Conservation (phyloP, 2,329 filamentous ascomycete species). For the Beauveria scarabaeidicola region DNA sequence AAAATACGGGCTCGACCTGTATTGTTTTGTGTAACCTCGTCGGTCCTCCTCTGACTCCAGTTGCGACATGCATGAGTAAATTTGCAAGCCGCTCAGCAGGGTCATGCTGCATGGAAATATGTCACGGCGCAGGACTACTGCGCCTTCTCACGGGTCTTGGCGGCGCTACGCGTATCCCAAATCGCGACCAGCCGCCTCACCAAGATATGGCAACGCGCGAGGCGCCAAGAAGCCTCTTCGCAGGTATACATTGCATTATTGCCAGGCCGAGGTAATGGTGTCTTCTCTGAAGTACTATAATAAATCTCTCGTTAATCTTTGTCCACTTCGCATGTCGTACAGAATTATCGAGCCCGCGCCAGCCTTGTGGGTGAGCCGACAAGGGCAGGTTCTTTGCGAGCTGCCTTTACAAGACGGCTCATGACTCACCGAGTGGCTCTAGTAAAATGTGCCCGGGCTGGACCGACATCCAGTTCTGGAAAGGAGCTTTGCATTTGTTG, state of each 20-base stretch:
- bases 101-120: neutral
- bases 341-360: neutral
- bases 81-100: neutral
- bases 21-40: neutral
- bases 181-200: neutral
- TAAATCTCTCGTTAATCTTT: no score
- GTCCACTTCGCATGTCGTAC: neutral
- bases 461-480: neutral
- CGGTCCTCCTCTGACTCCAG: neutral
- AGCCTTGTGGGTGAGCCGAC: neutral
- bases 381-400: neutral
- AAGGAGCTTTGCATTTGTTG: neutral
- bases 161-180: neutral
- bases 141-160: neutral
- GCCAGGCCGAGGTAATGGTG: neutral
- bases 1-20: neutral
- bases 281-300: no score
- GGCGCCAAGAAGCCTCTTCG: neutral
- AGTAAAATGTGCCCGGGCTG: neutral
- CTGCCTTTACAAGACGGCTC: neutral
- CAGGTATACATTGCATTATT: neutral
- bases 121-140: neutral
- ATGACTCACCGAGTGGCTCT: slow-evolving; percentile 8
- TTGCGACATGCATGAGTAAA: slow-evolving; percentile 6
- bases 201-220: neutral